Evolutionary conservation across 2,329 filamentous ascomycete genomes (phyloP).

Genomic region (Harringtonia lauricola): DNA sequence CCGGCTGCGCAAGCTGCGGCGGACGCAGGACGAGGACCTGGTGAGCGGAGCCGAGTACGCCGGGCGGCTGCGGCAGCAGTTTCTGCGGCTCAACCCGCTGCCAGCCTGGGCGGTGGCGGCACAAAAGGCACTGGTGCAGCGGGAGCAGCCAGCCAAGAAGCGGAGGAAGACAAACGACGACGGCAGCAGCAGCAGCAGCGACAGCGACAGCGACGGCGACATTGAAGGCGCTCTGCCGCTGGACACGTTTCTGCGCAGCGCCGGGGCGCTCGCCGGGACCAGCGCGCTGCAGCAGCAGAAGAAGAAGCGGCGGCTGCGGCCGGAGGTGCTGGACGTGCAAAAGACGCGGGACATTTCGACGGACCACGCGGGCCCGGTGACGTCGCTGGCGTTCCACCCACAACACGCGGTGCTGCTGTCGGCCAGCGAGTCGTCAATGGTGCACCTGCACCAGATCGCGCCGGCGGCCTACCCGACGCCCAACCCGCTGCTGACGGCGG

Average conservation of each 20-base stretch:
- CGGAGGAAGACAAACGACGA: constrained; percentile 22
- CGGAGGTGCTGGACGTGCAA: constrained; percentile 85
- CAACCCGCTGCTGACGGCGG: constrained; percentile 81
- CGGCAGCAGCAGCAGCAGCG: constrained; percentile 31
- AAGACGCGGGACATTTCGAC: constrained; percentile 76
- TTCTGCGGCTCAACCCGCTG: constrained; percentile 45
- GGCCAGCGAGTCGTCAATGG: constrained; percentile 71
- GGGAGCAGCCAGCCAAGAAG: constrained; percentile 23
- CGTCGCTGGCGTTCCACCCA: constrained; percentile 82
- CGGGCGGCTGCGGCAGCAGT: constrained; percentile 69
- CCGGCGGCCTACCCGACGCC: constrained; percentile 63
- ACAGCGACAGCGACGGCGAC: constrained; percentile 33
- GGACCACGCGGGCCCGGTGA: constrained; percentile 66
- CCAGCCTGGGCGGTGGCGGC: constrained; percentile 48
- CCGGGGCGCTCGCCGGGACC: constrained; percentile 50
- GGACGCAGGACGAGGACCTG: constrained; percentile 72
- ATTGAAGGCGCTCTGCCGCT: constrained; percentile 61
- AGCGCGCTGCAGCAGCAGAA: constrained; percentile 14
- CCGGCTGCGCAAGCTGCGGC: constrained; percentile 71
- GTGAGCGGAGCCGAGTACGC: constrained; percentile 81
- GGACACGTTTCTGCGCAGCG: constrained; percentile 67
- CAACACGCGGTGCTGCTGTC: constrained; percentile 80
- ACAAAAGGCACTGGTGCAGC: constrained; percentile 37
- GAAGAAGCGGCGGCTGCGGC: constrained; percentile 63
- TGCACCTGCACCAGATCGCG: constrained; percentile 83